These are phyloP conservation scores for Ganoderma lucidum DNA, from an alignment of 1,284 basidiomycete species.

Conservation along the genomic window DNA sequence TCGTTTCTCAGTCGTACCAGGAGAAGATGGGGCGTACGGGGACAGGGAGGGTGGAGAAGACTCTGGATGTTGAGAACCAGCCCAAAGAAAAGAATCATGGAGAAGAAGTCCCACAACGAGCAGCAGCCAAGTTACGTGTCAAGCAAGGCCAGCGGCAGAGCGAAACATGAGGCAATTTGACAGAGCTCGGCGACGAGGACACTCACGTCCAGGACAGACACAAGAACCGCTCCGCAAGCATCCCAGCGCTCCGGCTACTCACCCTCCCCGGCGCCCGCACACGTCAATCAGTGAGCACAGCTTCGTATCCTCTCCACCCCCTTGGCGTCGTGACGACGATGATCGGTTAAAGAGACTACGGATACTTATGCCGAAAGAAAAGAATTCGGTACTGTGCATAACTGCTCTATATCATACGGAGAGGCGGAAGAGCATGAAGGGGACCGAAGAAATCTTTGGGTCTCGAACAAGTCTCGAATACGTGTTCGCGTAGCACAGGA, in stretches of 20 bases:
- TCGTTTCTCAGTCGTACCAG: conserved; percentile 19
- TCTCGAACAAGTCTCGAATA: too few species aligned
- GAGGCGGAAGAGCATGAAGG: too few species aligned
- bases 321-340: neutral
- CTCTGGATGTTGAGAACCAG: conserved; percentile 22
- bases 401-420: too few species aligned
- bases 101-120: conserved; percentile 7
- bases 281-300: neutral
- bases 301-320: neutral
- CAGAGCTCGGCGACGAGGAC: conserved; percentile 16
- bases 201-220: neutral
- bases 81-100: conserved; percentile 21
- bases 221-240: neutral
- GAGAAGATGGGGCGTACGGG: neutral
- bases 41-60: conserved; percentile 18
- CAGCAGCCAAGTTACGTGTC: conserved; percentile 7
- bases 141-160: conserved; percentile 14
- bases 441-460: too few species aligned
- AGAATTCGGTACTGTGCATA: too few species aligned
- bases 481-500: too few species aligned
- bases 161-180: conserved; percentile 14
- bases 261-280: neutral
- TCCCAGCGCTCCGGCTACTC: neutral
- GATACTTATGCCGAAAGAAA: too few species aligned
- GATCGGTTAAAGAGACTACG: neutral